A percentile compares a stretch with the other conserved stretches of the same genome.
Evolutionary conservation across 495 filamentous ascomycete genomes (phyloP).

Genomic region (Neurospora sp.): DNA sequence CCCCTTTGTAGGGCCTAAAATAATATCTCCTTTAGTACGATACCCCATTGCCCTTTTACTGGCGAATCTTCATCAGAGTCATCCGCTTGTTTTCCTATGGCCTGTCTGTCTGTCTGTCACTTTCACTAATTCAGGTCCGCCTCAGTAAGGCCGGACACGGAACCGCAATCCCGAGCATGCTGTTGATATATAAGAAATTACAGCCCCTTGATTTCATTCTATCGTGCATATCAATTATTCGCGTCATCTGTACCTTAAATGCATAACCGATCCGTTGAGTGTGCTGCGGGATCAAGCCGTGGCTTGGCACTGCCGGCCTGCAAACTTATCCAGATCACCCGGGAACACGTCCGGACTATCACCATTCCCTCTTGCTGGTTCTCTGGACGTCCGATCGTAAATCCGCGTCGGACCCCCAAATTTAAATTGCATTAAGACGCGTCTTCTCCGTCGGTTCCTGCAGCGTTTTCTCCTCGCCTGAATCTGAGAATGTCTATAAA

Average conservation of each 20-base stretch:
- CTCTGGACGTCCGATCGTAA: not conserved
- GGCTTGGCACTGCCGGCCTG: not conserved
- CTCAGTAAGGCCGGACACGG: not conserved
- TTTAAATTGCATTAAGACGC: not conserved
- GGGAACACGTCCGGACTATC: not conserved
- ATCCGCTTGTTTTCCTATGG: not conserved
- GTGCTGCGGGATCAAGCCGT: not conserved
- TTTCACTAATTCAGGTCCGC: not conserved
- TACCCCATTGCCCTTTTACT: not conserved
- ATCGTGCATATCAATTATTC: not conserved
- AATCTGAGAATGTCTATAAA: not conserved
- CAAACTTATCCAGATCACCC: not conserved
- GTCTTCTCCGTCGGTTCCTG: not conserved
- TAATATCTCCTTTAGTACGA: not conserved
- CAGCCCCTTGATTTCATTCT: not conserved
- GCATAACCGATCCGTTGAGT: not conserved
- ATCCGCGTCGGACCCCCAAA: not conserved
- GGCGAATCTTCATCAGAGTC: not conserved
- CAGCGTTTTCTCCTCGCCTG: not conserved
- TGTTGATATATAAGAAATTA: not conserved
- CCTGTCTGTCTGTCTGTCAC: not conserved
- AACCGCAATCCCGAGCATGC: not conserved
- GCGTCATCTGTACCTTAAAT: not conserved
- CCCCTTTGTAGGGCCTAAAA: not conserved
- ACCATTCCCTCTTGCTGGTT: not conserved